A percentile compares a stretch with the other conserved stretches of the same genome.
phyloP scores from a whole-genome alignment of 768 basidiomycete species.

The Podaxis pistillaris region DNA sequence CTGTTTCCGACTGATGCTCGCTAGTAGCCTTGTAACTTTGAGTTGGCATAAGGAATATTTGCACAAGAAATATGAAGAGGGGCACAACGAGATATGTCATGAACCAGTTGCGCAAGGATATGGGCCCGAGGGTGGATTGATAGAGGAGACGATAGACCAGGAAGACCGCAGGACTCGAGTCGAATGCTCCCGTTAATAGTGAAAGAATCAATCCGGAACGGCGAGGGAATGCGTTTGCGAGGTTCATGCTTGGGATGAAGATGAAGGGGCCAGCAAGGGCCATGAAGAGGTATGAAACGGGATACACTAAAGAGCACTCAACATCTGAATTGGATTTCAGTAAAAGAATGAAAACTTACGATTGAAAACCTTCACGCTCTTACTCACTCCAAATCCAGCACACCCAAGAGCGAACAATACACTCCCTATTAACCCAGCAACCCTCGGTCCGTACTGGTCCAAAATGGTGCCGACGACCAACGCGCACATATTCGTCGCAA shows the following conservation, averaged over 20 bases:
- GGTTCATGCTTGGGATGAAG: conserved; percentile 3
- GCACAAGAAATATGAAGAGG: not conserved
- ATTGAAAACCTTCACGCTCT: not conserved
- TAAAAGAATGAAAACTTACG: conserved; percentile 2
- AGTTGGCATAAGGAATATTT: not conserved
- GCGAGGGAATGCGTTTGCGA: conserved; percentile 8
- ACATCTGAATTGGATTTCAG: not conserved
- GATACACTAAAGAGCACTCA: not conserved
- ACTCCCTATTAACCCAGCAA: conserved; percentile 3
- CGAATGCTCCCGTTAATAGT: conserved; percentile 1
- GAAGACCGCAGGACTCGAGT: conserved; percentile 11
- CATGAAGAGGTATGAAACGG: conserved; percentile 4
- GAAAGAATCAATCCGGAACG: conserved; percentile 5
- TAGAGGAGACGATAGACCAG: conserved; percentile 4
- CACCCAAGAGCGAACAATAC: not conserved
- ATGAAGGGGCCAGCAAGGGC: conserved; percentile 8
- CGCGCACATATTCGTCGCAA: conserved; percentile 8
- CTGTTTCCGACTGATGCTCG: not conserved
- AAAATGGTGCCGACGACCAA: conserved; percentile 1
- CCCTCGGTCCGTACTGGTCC: conserved; percentile 2
- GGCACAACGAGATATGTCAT: not conserved
- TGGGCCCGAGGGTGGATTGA: conserved; percentile 1
- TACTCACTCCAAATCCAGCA: not conserved
- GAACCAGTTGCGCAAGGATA: conserved; percentile 8
- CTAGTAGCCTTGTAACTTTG: not conserved